These are phyloP conservation scores for Cystobasidium pallidum DNA, from an alignment of 1,284 basidiomycete species.

Conservation along the genomic window DNA sequence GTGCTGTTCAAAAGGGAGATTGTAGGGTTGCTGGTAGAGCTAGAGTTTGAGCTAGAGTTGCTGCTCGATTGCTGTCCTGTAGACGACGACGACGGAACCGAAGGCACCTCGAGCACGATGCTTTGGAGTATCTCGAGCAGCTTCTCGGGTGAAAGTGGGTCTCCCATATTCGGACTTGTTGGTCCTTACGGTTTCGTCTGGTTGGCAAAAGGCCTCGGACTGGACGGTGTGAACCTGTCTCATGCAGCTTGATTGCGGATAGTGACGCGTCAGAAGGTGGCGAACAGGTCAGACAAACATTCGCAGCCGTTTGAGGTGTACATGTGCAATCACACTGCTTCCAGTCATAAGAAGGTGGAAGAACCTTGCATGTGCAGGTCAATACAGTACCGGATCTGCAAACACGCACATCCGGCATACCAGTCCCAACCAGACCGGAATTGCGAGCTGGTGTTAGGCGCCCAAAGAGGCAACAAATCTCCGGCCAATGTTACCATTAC, in stretches of 20 bases:
- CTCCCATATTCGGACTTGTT: neutral
- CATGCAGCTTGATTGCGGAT: neutral
- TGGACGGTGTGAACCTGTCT: neutral
- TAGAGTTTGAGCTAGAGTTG: neutral
- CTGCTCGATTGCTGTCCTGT: neutral
- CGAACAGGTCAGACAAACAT: constrained; percentile 44
- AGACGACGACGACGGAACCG: neutral
- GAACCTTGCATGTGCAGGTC: too few species aligned
- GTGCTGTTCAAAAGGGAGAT: constrained; percentile 17
- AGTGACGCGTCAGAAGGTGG: constrained; percentile 6
- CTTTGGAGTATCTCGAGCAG: constrained; percentile 2
- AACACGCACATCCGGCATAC: too few species aligned
- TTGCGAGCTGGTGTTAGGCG: too few species aligned
- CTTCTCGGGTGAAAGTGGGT: constrained; percentile 21
- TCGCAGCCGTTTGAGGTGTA: too few species aligned
- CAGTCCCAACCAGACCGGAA: too few species aligned
- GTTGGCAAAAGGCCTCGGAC: neutral
- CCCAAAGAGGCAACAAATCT: too few species aligned
- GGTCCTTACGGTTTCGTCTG: neutral
- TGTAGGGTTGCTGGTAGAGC: constrained; percentile 1
- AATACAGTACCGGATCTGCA: too few species aligned
- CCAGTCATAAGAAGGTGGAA: too few species aligned
- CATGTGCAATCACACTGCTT: too few species aligned
- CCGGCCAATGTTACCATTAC: neutral
- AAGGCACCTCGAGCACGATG: neutral